These are phyloP conservation scores for Phaseolus lunatus DNA, from an alignment of 306 rosid genomes.

Conservation along the genomic window DNA sequence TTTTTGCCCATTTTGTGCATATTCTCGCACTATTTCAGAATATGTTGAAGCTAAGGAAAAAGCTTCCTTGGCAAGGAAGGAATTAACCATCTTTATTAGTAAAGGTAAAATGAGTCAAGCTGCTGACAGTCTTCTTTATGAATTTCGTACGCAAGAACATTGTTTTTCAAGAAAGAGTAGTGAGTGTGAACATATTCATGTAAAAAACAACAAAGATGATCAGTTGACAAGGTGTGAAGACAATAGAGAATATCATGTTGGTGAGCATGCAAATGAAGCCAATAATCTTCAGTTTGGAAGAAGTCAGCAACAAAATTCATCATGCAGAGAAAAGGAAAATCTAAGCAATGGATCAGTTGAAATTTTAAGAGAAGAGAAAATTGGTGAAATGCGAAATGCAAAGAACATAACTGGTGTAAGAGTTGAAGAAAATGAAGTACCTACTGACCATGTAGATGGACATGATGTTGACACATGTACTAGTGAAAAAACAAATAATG, in stretches of 20 bases:
- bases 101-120: slow-evolving; percentile 42
- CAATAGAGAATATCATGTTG: slow-evolving; percentile 43
- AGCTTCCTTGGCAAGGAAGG: slow-evolving; percentile 58
- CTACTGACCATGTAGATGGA: slow-evolving; percentile 40
- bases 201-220: slow-evolving; percentile 43
- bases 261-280: slow-evolving; percentile 48
- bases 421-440: slow-evolving; percentile 42
- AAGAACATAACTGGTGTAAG: slow-evolving; percentile 41
- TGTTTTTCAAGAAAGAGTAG: slow-evolving; percentile 33
- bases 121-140: slow-evolving; percentile 26
- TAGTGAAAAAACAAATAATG: slow-evolving; percentile 25
- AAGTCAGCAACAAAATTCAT: slow-evolving; percentile 42
- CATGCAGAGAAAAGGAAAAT: slow-evolving; percentile 45
- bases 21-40: slow-evolving; percentile 59
- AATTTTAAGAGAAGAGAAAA: slow-evolving; percentile 45
- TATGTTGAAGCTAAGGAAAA: slow-evolving; percentile 69
- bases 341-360: slow-evolving; percentile 25
- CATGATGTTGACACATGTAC: slow-evolving; percentile 38
- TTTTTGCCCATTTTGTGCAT: slow-evolving; percentile 79
- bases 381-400: slow-evolving; percentile 37
- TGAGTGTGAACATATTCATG: slow-evolving; percentile 44
- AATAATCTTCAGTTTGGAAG: slow-evolving; percentile 37
- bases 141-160: slow-evolving; percentile 45
- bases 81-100: slow-evolving; percentile 53
- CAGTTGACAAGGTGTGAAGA: slow-evolving; percentile 44